Evolutionary conservation across 306 rosid species (phyloP).

Genomic region (Purshia tridentata): DNA sequence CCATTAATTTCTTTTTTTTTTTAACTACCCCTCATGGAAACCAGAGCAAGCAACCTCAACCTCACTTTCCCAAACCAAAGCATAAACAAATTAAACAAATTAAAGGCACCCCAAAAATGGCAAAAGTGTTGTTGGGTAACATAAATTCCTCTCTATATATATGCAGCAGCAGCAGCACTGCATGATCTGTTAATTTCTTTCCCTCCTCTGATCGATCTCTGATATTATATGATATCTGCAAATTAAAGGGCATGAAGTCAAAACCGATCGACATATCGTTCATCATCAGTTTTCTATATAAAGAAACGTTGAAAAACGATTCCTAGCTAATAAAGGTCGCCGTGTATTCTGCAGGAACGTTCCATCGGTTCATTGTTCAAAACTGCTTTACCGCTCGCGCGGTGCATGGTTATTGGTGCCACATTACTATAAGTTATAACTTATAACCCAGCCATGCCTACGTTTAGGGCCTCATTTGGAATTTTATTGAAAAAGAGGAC

Average conservation of each 20-base stretch:
- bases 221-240: too few relatives aligned
- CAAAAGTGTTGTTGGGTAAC: constrained; percentile 21
- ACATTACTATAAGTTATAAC: constrained; percentile 33
- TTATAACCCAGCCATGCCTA: too few relatives aligned
- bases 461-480: too few relatives aligned
- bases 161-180: too few relatives aligned
- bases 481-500: too few relatives aligned
- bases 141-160: constrained; percentile 39
- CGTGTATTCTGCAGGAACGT: constrained; percentile 53
- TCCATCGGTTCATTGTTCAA: not conserved
- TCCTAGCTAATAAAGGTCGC: constrained; percentile 30
- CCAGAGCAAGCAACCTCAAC: too few relatives aligned
- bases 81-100: too few relatives aligned
- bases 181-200: too few relatives aligned
- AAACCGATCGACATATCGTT: constrained; percentile 38
- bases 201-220: too few relatives aligned
- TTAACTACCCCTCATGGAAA: not conserved
- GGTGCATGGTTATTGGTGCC: not conserved
- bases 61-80: too few relatives aligned
- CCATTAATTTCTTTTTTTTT: too few relatives aligned
- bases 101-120: constrained; percentile 17
- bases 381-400: not conserved
- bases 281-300: constrained; percentile 47
- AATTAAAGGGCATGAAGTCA: constrained; percentile 27
- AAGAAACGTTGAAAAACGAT: constrained; percentile 39